phyloP scores from a whole-genome alignment of 768 basidiomycete genomes.

The button mushroom (Agaricus bisporus) region DNA sequence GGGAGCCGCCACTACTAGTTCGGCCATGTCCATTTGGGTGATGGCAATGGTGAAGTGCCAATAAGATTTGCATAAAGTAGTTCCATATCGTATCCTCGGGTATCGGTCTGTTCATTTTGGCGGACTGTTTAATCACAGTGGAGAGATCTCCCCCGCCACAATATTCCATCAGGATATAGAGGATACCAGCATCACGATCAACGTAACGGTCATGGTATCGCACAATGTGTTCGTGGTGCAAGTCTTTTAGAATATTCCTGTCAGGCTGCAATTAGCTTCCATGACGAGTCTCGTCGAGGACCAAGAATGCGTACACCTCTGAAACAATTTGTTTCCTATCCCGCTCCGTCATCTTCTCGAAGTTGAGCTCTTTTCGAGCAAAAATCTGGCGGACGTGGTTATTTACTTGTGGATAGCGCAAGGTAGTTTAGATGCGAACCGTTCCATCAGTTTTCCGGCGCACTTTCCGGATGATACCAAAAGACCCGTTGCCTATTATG shows the following conservation, averaged over 20 bases:
- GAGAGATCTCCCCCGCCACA: constrained; percentile 97
- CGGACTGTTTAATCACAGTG: constrained; percentile 73
- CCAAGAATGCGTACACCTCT: constrained; percentile 73
- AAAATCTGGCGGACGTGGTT: constrained; percentile 50
- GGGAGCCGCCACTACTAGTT: constrained; percentile 30
- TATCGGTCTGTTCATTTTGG: constrained; percentile 62
- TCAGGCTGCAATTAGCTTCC: constrained; percentile 3
- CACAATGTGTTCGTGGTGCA: constrained; percentile 94
- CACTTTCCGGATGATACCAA: constrained; percentile 97
- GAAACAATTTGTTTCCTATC: constrained; percentile 96
- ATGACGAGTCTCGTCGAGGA: background rate
- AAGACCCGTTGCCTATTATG: constrained; percentile 94
- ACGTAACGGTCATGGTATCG: constrained; percentile 91
- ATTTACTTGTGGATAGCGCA: constrained; percentile 1
- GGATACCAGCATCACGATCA: constrained; percentile 81
- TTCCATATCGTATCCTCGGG: constrained; percentile 94
- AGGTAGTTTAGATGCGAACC: constrained; percentile 38
- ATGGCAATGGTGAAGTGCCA: constrained; percentile 91
- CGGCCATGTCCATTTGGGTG: constrained; percentile 62
- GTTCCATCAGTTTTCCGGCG: constrained; percentile 75
- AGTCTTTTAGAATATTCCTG: constrained; percentile 94
- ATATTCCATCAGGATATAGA: constrained; percentile 99
- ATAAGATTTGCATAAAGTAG: constrained; percentile 89
- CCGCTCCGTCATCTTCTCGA: constrained; percentile 92
- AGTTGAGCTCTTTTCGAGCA: constrained; percentile 94